phyloP scores from a whole-genome alignment of 2,329 filamentous ascomycete species.

The Cryphonectria carpinicola region DNA sequence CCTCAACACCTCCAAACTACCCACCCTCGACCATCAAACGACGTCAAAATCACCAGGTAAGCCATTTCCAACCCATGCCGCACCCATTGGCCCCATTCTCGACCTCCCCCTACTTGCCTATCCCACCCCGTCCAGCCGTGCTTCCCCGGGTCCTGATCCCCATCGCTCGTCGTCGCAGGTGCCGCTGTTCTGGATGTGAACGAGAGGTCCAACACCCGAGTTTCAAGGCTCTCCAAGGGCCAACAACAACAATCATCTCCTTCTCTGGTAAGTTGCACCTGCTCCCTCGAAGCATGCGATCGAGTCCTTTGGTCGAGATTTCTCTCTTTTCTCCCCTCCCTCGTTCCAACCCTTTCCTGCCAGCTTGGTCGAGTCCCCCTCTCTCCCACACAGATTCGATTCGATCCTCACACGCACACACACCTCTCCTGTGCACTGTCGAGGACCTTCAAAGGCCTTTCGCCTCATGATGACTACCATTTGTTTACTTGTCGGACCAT shows the following conservation, averaged over 20 bases:
- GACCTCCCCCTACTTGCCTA: constrained; percentile 19
- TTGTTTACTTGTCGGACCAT: not conserved
- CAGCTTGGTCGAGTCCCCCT: constrained; percentile 17
- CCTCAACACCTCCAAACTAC: constrained; percentile 37
- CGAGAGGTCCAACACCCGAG: constrained; percentile 29
- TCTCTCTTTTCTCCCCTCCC: constrained; percentile 28
- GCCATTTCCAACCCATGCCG: constrained; percentile 30
- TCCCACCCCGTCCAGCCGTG: constrained; percentile 13
- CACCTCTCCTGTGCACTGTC: constrained; percentile 13
- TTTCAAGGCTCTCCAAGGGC: constrained; percentile 34
- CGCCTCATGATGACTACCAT: constrained; percentile 10
- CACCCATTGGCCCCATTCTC: constrained; percentile 19
- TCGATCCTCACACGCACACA: constrained; percentile 4
- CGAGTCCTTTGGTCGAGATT: constrained; percentile 30
- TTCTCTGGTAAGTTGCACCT: constrained; percentile 43
- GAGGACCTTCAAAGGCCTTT: not conserved
- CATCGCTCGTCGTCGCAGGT: constrained; percentile 32
- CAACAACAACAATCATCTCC: constrained; percentile 39
- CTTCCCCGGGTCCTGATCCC: constrained; percentile 23
- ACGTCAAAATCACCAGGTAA: constrained; percentile 34
- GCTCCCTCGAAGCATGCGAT: constrained; percentile 42
- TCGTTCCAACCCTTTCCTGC: constrained; percentile 25
- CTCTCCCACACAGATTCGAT: not conserved
- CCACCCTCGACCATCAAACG: constrained; percentile 36
- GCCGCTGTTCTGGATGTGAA: constrained; percentile 32